These are phyloP conservation scores for Candida lessepsii DNA, from an alignment of 805 yeast species.

Conservation along the genomic window DNA sequence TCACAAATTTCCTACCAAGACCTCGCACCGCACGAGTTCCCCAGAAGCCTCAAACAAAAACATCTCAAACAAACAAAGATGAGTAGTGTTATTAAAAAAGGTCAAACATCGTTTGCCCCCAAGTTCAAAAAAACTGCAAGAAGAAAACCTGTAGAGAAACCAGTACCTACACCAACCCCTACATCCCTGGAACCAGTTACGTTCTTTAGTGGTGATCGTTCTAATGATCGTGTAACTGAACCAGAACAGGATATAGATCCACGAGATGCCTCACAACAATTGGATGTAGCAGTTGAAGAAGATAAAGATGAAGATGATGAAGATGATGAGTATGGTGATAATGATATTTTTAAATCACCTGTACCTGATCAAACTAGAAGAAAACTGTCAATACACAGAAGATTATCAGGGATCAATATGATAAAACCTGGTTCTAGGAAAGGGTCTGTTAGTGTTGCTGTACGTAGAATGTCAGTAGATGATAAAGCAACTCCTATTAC, in stretches of 20 bases:
- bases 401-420: slow-evolving; percentile 36
- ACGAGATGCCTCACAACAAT: slow-evolving; percentile 10
- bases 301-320: slow-evolving; percentile 13
- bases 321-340: slow-evolving; percentile 19
- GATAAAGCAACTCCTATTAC: slow-evolving; percentile 26
- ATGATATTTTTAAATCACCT: slow-evolving; percentile 34
- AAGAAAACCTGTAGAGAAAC: slow-evolving; percentile 7
- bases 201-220: slow-evolving; percentile 3
- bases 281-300: slow-evolving; percentile 7
- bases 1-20: background rate
- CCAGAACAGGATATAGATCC: slow-evolving; percentile 16
- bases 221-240: background rate
- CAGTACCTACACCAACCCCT: too few relatives aligned
- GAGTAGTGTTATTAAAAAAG: slow-evolving; percentile 18
- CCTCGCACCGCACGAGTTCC: background rate
- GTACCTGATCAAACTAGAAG: slow-evolving; percentile 18
- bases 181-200: background rate
- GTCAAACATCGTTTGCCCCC: slow-evolving; percentile 16
- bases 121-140: slow-evolving; percentile 13
- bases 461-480: slow-evolving; percentile 15
- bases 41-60: too few relatives aligned
- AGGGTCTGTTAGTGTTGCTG: slow-evolving; percentile 28
- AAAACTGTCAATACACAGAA: slow-evolving; percentile 32
- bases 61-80: slow-evolving; percentile 7
- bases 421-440: slow-evolving; percentile 20